Evolutionary conservation across 2,329 filamentous ascomycete species (phyloP).

Genomic region (Coniella vitis): DNA sequence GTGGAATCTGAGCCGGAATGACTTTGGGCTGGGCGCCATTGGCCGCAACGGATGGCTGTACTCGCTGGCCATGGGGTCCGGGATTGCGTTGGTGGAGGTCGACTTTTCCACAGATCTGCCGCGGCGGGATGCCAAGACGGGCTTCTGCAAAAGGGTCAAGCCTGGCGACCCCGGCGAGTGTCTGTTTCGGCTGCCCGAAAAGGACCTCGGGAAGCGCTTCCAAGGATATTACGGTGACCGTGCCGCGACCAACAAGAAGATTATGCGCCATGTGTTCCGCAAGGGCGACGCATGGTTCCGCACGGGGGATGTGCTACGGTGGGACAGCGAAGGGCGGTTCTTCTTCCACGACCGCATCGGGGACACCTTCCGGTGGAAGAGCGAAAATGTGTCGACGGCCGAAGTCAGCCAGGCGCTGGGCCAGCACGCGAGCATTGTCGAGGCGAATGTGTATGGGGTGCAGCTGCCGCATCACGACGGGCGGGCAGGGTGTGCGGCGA

Average conservation of each 20-base stretch:
- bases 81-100: conserved; percentile 56
- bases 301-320: conserved; percentile 73
- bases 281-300: conserved; percentile 79
- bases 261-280: conserved; percentile 64
- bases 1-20: conserved; percentile 69
- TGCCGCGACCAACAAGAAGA: conserved; percentile 64
- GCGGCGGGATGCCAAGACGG: conserved; percentile 59
- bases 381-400: conserved; percentile 73
- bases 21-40: conserved; percentile 69
- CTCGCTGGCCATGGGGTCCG: conserved; percentile 42
- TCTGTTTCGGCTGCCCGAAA: conserved; percentile 61
- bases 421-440: conserved; percentile 56
- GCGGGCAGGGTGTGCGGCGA: conserved; percentile 64
- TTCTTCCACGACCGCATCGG: conserved; percentile 79
- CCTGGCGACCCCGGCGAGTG: conserved; percentile 67
- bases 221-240: conserved; percentile 77
- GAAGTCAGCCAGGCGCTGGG: conserved; percentile 76
- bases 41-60: conserved; percentile 63
- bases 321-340: conserved; percentile 61
- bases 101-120: conserved; percentile 67
- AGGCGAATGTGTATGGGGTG: conserved; percentile 85
- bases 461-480: conserved; percentile 74
- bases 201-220: conserved; percentile 58
- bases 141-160: conserved; percentile 55
- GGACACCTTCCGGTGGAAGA: conserved; percentile 76